These are phyloP conservation scores for Pugionium cornutum DNA, from an alignment of 345 rosid species.

Conservation along the genomic window DNA sequence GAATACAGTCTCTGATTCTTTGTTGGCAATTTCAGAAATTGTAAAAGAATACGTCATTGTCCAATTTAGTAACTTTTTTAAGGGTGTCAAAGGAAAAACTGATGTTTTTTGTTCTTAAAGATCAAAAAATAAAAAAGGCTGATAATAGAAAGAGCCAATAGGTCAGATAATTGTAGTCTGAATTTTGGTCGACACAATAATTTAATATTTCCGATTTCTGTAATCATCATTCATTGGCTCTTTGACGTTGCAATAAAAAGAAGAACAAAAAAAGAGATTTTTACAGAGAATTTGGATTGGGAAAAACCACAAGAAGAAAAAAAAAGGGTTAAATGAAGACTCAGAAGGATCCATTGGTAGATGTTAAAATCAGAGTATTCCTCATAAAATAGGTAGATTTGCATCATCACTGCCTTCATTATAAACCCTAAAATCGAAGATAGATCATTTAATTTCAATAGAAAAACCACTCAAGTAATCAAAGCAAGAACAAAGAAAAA, in stretches of 20 bases:
- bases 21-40: no score
- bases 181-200: constrained; percentile 54
- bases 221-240: constrained; percentile 36
- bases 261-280: neutral
- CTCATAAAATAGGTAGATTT: constrained; percentile 45
- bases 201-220: constrained; percentile 38
- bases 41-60: no score
- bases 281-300: neutral
- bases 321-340: constrained; percentile 15
- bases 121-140: neutral
- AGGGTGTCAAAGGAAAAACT: no score
- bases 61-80: no score
- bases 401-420: constrained; percentile 42
- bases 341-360: constrained; percentile 50
- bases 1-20: no score
- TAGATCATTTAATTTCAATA: neutral
- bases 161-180: constrained; percentile 96
- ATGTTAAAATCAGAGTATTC: constrained; percentile 31
- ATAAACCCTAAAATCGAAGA: neutral
- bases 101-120: neutral
- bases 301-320: neutral
- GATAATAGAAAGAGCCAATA: constrained; percentile 32
- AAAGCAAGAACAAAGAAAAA: no score
- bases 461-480: neutral
- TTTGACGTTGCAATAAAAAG: neutral